phyloP scores from a whole-genome alignment of 768 basidiomycete species.

The Termitomyces sp. region DNA sequence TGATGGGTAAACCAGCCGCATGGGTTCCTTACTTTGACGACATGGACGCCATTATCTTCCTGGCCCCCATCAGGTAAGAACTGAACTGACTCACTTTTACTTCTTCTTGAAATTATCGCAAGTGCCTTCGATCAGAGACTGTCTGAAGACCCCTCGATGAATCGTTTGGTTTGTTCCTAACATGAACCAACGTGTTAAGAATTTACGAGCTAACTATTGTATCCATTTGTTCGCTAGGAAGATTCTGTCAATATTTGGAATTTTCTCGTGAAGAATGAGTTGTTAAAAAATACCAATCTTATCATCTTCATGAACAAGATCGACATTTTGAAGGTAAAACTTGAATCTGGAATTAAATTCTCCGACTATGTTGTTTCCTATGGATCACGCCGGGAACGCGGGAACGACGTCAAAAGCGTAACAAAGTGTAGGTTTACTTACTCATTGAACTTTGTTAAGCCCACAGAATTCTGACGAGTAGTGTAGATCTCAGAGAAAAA shows the following conservation, averaged over 20 bases:
- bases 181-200: background rate
- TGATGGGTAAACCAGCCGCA: conserved; percentile 33
- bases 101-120: background rate
- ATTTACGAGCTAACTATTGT: background rate
- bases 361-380: conserved; percentile 69
- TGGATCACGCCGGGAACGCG: conserved; percentile 39
- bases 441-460: background rate
- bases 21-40: conserved; percentile 62
- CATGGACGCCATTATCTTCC: conserved; percentile 67
- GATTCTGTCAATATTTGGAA: conserved; percentile 77
- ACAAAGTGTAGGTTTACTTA: conserved; percentile 49
- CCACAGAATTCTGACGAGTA: background rate
- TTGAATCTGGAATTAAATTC: conserved; percentile 57
- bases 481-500: conserved; percentile 36
- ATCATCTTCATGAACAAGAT: conserved; percentile 83
- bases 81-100: background rate
- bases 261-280: conserved; percentile 62
- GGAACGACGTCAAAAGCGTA: conserved; percentile 62
- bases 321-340: conserved; percentile 65
- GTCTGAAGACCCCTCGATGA: conserved; percentile 57
- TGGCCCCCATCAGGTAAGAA: conserved; percentile 54
- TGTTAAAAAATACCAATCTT: conserved; percentile 65
- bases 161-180: conserved; percentile 42
- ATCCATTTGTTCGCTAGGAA: conserved; percentile 35
- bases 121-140: conserved; percentile 67